Evolutionary conservation across 2,329 filamentous ascomycete species (phyloP), one percentile per base, ranked within the genome.

Genomic region (Cladosporium sp.): DNA sequence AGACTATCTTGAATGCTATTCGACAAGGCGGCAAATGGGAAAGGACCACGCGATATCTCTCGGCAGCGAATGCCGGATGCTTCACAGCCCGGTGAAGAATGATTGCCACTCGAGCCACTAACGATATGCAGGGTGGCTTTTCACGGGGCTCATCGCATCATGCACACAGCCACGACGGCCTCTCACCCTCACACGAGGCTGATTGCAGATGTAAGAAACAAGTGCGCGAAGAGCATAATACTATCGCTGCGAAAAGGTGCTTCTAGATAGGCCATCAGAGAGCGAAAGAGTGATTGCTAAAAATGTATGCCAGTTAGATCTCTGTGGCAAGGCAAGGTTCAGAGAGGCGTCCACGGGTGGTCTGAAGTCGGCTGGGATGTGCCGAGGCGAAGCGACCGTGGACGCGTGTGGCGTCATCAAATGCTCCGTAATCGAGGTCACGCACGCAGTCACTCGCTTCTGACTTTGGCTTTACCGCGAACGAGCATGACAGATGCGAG

Each of bases 51-150:
- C 38, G 34, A 28, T 3, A 14, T 25, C 8, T 17, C 36, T 38
- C 49, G 34, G 49, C 49, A 51, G 14, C 5, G 17, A n/a, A 51
- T 38, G 34, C 36, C 49, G 49, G 34, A n/a, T 37, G 34, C 49
- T 37, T 39, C 47, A 34, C 17, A 11, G 34, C 37, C 49, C 49
- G 34, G 49, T 51, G 49, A 51, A 51, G 34, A 51, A 38, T 12
- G 36, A 20, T 9, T 39, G 49, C 49, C 49, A 25, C 25, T 25
- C 25, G 25, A 25, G 25, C 25, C 25, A 51, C 49, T 51, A 38
- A 38, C 36, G 49, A 37, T 38, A 51, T 51, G 49, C 49, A 51
- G 49, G 49, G 49, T 38, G 34, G 43, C 43, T 47, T 47, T 34
- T 34, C 11, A 34, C 42, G 22, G n/a, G 42, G 12, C 20, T 45